Evolutionary conservation across 441 rosid genomes (phyloP).

Genomic region (Populus tomentosa): DNA sequence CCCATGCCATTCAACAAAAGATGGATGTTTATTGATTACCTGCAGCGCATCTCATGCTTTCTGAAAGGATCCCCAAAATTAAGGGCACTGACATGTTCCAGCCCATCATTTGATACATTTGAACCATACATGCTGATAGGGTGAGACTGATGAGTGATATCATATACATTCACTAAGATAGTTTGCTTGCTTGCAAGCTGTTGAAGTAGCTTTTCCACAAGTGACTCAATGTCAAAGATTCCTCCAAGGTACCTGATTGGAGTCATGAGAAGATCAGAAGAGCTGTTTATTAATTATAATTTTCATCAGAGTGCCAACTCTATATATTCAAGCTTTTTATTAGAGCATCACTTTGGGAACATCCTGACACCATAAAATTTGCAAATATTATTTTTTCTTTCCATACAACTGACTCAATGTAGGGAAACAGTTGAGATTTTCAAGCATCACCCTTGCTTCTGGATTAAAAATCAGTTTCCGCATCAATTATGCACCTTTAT

Average conservation of each 20-base stretch:
- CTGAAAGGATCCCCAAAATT: conserved; percentile 90
- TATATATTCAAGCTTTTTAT: not conserved
- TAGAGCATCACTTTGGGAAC: not conserved
- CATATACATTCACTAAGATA: conserved; percentile 88
- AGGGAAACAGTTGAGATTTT: not conserved
- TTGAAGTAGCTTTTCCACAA: conserved; percentile 87
- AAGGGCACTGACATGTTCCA: conserved; percentile 61
- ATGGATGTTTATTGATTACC: conserved; percentile 38
- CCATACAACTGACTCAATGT: not conserved
- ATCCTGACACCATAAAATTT: not conserved
- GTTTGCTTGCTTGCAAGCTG: conserved; percentile 89
- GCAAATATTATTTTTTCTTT: not conserved
- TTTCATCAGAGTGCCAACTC: not conserved
- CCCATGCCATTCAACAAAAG: not conserved
- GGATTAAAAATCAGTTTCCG: not conserved
- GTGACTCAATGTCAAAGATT: conserved; percentile 75
- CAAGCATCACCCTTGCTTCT: not conserved
- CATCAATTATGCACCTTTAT: not conserved
- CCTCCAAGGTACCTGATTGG: conserved; percentile 83
- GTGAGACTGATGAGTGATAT: conserved; percentile 55
- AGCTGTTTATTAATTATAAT: conserved; percentile 1
- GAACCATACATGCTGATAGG: conserved; percentile 93
- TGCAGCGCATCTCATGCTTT: conserved; percentile 93
- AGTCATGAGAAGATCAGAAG: conserved; percentile 10
- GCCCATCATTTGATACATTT: conserved; percentile 43